These are phyloP conservation scores for Dryadomyces sulphureus DNA, from an alignment of 2,329 filamentous ascomycete species.

Conservation along the genomic window DNA sequence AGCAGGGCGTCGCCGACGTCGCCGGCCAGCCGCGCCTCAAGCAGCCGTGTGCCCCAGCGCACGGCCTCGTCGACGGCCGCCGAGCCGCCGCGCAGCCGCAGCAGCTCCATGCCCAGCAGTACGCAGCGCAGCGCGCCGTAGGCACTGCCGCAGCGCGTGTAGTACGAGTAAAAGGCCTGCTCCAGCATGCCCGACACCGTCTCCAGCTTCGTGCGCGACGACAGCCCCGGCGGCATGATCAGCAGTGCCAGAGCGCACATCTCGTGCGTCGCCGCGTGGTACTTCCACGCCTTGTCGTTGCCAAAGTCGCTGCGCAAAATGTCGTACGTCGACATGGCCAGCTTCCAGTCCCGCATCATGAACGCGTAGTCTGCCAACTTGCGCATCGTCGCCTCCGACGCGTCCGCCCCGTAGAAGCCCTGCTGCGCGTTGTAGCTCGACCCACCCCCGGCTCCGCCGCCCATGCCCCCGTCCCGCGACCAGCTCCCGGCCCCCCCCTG, in stretches of 20 bases:
- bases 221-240: slow-evolving; percentile 56
- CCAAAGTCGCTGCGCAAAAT: slow-evolving; percentile 76
- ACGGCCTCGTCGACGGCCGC: slow-evolving; percentile 77
- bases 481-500: slow-evolving; percentile 22
- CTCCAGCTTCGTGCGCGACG: slow-evolving; percentile 65
- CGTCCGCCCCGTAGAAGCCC: slow-evolving; percentile 72
- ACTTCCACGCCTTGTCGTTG: slow-evolving; percentile 93
- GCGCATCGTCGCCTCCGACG: slow-evolving; percentile 80
- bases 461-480: slow-evolving; percentile 19
- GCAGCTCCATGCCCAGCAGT: slow-evolving; percentile 60
- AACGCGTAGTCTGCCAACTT: slow-evolving; percentile 92
- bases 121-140: slow-evolving; percentile 72
- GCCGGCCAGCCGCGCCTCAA: slow-evolving; percentile 64
- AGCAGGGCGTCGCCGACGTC: slow-evolving; percentile 66
- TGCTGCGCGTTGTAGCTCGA: slow-evolving; percentile 66
- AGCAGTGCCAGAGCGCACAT: slow-evolving; percentile 83
- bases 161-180: slow-evolving; percentile 81
- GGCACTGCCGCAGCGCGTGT: slow-evolving; percentile 64
- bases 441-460: slow-evolving; percentile 47
- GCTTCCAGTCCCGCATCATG: slow-evolving; percentile 92
- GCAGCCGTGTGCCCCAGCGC: slow-evolving; percentile 64
- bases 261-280: slow-evolving; percentile 87
- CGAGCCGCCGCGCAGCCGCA: slow-evolving; percentile 64
- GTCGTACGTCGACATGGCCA: slow-evolving; percentile 85
- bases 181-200: slow-evolving; percentile 78